A percentile compares a stretch with the other conserved stretches of the same genome.
These are phyloP conservation scores for Fusarium sp. DNA, from an alignment of 2,329 filamentous ascomycete species.

Conservation along the genomic window DNA sequence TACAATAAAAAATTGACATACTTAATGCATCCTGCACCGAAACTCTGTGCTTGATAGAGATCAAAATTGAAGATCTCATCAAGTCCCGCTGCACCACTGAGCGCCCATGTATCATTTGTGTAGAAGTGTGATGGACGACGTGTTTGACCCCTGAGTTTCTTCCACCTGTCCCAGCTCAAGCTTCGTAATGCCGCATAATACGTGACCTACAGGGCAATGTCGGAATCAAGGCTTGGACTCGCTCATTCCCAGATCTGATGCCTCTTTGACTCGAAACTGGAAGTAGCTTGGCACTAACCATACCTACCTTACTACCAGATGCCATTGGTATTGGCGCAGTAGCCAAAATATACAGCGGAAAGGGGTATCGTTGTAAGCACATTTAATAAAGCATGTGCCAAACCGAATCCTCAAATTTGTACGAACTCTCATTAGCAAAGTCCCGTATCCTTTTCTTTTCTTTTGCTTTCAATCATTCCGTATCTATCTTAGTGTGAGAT, in stretches of 20 bases:
- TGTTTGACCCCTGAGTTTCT: neutral
- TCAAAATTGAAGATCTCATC: accelerated
- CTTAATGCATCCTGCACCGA: accelerated
- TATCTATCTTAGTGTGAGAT: neutral
- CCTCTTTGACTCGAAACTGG: neutral
- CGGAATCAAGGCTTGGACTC: neutral
- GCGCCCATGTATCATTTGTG: neutral
- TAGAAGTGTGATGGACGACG: neutral
- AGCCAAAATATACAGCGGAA: neutral
- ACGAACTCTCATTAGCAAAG: too few relatives aligned
- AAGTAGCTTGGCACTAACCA: neutral
- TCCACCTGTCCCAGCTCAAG: neutral
- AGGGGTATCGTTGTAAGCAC: neutral
- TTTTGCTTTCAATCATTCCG: neutral
- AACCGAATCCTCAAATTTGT: neutral
- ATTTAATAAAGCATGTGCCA: neutral
- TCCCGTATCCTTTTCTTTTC: neutral
- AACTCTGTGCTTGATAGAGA: neutral
- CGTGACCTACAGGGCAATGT: neutral
- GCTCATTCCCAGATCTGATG: neutral
- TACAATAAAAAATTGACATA: neutral
- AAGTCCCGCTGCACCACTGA: neutral
- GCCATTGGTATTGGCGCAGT: neutral
- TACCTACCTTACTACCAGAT: neutral
- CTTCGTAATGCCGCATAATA: neutral